Percentiles rank a stretch among this genome's conserved stretches.
Conservation (phyloP, 352 stramenopile species). For the Pythium aquatile region DNA sequence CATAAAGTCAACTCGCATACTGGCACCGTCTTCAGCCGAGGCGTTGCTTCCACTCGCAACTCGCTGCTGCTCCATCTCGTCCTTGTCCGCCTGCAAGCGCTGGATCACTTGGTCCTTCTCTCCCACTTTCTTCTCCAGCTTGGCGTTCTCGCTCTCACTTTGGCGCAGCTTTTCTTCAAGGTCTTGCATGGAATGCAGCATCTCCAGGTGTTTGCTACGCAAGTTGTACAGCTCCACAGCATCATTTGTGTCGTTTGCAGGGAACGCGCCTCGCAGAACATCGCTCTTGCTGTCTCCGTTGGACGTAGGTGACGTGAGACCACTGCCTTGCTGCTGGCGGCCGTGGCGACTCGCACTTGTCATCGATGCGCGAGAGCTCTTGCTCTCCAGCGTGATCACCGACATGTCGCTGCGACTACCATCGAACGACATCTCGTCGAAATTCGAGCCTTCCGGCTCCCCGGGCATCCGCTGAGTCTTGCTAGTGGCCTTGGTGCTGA, state of each 20-base stretch:
- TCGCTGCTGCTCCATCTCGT: conserved; percentile 27
- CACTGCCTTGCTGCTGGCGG: conserved; percentile 2
- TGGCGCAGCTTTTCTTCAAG: conserved; percentile 53
- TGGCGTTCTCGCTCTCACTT: conserved; percentile 52
- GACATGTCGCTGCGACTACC: conserved; percentile 63
- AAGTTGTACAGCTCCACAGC: conserved; percentile 29
- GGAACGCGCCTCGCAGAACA: conserved; percentile 17
- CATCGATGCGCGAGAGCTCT: conserved; percentile 45
- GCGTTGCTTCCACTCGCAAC: not conserved
- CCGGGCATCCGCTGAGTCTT: conserved; percentile 5
- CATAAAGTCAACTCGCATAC: conserved; percentile 53
- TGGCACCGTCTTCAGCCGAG: conserved; percentile 23
- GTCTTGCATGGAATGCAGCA: conserved; percentile 46
- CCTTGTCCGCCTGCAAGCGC: conserved; percentile 37
- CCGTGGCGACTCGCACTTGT: conserved; percentile 19
- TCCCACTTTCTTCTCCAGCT: conserved; percentile 46
- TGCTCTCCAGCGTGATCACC: conserved; percentile 54
- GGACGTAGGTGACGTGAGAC: conserved; percentile 12
- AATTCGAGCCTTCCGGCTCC: conserved; percentile 24
- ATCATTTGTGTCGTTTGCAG: conserved; percentile 17
- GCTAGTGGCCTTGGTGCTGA: conserved; percentile 49
- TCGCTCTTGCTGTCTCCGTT: conserved; percentile 24
- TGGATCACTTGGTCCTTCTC: conserved; percentile 54
- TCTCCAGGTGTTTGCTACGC: conserved; percentile 33
- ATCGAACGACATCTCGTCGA: conserved; percentile 52